Percentiles rank a stretch among this genome's conserved stretches.
Evolutionary conservation across 1,284 basidiomycete genomes (phyloP).

Genomic region (Malassezia cuniculi): DNA sequence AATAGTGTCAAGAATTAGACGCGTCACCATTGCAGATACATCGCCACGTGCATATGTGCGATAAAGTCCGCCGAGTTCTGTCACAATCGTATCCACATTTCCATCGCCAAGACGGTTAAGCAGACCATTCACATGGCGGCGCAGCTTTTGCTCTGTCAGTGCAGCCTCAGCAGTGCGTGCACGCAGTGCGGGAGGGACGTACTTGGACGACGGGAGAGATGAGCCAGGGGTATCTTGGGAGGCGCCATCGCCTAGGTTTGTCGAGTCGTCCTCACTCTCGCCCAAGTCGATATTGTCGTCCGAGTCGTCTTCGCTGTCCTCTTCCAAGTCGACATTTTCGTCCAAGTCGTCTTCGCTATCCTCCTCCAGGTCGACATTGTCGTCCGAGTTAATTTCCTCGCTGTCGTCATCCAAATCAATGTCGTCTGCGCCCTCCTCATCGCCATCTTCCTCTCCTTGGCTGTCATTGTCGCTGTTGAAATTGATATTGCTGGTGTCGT

Average conservation of each 20-base stretch:
- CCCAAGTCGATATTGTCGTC: constrained; percentile 21
- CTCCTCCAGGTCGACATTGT: constrained; percentile 18
- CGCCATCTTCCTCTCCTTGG: constrained; percentile 5
- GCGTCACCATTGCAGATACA: constrained; percentile 67
- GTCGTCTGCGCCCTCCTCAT: not conserved
- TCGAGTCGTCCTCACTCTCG: constrained; percentile 3
- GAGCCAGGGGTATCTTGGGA: constrained; percentile 4
- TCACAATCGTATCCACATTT: constrained; percentile 70
- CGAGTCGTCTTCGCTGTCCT: constrained; percentile 18
- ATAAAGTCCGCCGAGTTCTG: constrained; percentile 66
- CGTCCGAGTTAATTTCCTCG: constrained; percentile 21
- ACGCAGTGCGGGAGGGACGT: constrained; percentile 50
- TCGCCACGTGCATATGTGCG: constrained; percentile 66
- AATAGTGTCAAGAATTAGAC: constrained; percentile 67
- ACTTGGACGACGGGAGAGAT: constrained; percentile 25
- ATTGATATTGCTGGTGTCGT: constrained; percentile 5
- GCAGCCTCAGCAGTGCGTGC: constrained; percentile 48
- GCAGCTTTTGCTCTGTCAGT: constrained; percentile 54
- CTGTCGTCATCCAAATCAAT: constrained; percentile 11
- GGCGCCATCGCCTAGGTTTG: not conserved
- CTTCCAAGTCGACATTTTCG: constrained; percentile 7
- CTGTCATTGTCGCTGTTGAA: not conserved
- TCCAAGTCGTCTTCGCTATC: constrained; percentile 7
- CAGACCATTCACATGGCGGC: constrained; percentile 68
- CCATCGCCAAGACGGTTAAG: constrained; percentile 77